Base-by-base conservation (phyloP, 306 rosid species). In the Ammopiptanthus mongolicus region DNA sequence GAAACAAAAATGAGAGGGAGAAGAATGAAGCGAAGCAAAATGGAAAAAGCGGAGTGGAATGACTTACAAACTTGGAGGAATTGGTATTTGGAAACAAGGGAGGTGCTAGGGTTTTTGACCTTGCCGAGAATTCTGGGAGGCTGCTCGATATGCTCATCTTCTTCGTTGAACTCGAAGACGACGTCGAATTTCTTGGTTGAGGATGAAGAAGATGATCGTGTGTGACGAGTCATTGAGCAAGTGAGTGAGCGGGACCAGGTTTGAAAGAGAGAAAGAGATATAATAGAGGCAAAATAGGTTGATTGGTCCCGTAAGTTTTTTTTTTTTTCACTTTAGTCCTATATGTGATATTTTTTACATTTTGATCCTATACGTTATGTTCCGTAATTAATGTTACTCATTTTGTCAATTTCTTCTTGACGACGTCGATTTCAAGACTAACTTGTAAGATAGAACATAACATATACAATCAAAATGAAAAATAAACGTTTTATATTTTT, bases 1-100 rank as follows among this genome's bases (percentile, higher is more conserved):
- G 52, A 39, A 75, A 36, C 19, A 34, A 55, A 72, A 44, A n/a
- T 6, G 22, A 36, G 41, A 0, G 31, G 34, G 56, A 15, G 2
- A 3, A 2, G 61, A 17, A 36, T 33, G 1, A 14, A 22, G 51
- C 1, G 0, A 13, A 18, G 42, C 2, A 37, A 70, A 63, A 56
- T 7, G 10, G 18, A 51, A 61, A 17, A n/a, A 10, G 47, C 4
- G 36, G 21, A 25, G 46, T 1, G 19, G 59, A 25, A 46, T 14
- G 15, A 80, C 91, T 84, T 72, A 90, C 96, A 87, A 31, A 11
- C 34, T 52, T 67, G 74, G 48, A 90, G 91, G 76, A 86, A 87
- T 0, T 21, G 33, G 81, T 84, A 90, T 73, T 87, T 87, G 84
- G 65, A 28, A 25, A 84, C 5, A 3, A 89, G 85, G 42, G 87